Percentiles rank a stretch among this genome's conserved stretches.
Evolutionary conservation across 2,329 filamentous ascomycete genomes (phyloP).

Genomic region (Dothideomycetes sp.): DNA sequence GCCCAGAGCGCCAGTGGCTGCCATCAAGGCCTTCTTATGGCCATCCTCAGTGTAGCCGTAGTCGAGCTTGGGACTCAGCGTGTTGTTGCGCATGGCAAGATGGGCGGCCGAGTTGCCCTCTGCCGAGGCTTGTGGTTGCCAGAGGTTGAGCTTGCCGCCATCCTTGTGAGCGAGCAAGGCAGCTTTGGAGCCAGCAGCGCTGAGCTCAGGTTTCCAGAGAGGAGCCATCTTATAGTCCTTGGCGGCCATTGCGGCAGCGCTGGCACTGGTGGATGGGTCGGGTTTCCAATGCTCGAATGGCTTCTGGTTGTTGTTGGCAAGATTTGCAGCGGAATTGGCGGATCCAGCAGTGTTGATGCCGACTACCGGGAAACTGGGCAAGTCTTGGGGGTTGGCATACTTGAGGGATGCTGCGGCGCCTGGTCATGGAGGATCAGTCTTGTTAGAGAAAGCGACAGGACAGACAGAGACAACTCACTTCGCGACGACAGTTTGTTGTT

Average conservation of each 20-base stretch:
- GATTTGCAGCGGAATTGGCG: conserved; percentile 62
- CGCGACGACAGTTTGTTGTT: conserved; percentile 50
- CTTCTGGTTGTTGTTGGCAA: conserved; percentile 64
- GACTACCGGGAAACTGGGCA: conserved; percentile 64
- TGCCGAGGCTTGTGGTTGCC: conserved; percentile 41
- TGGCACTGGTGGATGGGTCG: conserved; percentile 50
- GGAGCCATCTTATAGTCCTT: conserved; percentile 54
- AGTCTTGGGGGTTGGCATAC: conserved; percentile 62
- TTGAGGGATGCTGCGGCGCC: conserved; percentile 55
- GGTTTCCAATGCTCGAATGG: conserved; percentile 58
- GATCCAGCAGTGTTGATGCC: conserved; percentile 52
- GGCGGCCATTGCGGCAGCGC: conserved; percentile 49
- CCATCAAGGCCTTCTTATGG: conserved; percentile 58
- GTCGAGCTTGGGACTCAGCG: conserved; percentile 36
- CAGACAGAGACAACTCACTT: conserved; percentile 33
- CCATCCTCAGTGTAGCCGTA: conserved; percentile 42
- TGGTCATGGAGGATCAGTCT: conserved; percentile 24
- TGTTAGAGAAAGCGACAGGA: neutral
- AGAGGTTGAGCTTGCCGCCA: conserved; percentile 43
- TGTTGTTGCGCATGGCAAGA: conserved; percentile 53
- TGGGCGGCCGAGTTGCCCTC: conserved; percentile 60
- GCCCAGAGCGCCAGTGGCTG: conserved; percentile 69
- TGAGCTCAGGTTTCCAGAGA: conserved; percentile 54
- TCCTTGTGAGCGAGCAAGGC: conserved; percentile 57
- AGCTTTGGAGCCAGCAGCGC: conserved; percentile 61